Conservation (phyloP, 2,329 filamentous ascomycete genomes). For the Cladosporium sp. region DNA sequence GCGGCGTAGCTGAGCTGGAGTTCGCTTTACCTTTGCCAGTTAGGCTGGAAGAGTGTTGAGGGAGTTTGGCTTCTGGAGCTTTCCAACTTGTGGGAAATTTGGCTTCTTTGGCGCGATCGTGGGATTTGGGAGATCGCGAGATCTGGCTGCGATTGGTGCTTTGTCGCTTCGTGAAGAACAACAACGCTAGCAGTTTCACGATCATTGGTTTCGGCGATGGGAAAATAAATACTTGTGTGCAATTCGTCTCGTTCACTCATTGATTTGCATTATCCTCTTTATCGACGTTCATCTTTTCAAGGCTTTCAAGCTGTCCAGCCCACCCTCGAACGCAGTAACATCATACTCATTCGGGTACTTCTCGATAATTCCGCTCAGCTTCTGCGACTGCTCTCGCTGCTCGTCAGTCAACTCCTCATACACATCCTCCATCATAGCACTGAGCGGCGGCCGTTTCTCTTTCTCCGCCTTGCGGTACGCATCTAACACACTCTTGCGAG, state of each 20-base stretch:
- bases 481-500: conserved; percentile 71
- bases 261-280: too few relatives aligned
- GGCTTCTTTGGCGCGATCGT: conserved; percentile 7
- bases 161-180: too few relatives aligned
- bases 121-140: background rate
- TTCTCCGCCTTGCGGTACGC: conserved; percentile 82
- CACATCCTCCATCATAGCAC: conserved; percentile 76
- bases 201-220: too few relatives aligned
- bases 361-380: conserved; percentile 71
- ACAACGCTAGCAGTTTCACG: too few relatives aligned
- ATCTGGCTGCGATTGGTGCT: background rate
- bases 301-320: conserved; percentile 56
- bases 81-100: background rate
- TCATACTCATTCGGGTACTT: conserved; percentile 94
- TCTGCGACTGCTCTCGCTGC: conserved; percentile 66
- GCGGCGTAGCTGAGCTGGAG: conserved; percentile 2
- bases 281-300: background rate
- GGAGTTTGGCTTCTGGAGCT: background rate
- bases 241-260: too few relatives aligned
- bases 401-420: conserved; percentile 87
- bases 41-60: conserved; percentile 4
- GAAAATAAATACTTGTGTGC: too few relatives aligned
- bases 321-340: conserved; percentile 69
- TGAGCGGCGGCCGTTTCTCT: conserved; percentile 71
- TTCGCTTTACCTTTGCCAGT: conserved; percentile 8